Conservation (phyloP, 768 basidiomycete species). For the Agrocybe praecox region DNA sequence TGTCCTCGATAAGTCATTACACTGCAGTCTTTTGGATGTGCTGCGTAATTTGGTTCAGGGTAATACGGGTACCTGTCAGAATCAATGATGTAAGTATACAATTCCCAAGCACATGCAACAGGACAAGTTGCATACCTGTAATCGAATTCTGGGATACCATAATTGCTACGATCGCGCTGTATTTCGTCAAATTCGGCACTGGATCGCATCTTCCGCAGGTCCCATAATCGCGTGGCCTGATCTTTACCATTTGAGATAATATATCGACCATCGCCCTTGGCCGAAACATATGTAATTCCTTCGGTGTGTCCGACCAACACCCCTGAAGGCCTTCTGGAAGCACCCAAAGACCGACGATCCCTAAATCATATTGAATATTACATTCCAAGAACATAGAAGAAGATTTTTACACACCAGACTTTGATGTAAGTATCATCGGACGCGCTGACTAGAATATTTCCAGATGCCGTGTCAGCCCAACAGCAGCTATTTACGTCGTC, state of each 20-base stretch:
- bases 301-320: conserved; percentile 95
- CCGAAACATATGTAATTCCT: conserved; percentile 91
- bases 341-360: conserved; percentile 58
- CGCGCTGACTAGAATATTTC: conserved; percentile 93
- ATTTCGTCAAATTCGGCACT: conserved; percentile 67
- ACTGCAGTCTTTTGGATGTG: conserved; percentile 89
- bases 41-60: conserved; percentile 57
- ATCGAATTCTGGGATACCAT: conserved; percentile 69
- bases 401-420: conserved; percentile 74
- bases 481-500: conserved; percentile 96
- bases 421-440: conserved; percentile 95
- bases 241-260: conserved; percentile 97
- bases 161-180: conserved; percentile 41
- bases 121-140: conserved; percentile 63
- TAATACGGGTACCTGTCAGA: conserved; percentile 60
- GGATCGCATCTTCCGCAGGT: conserved; percentile 89
- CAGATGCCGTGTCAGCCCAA: conserved; percentile 92
- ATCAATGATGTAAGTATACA: not conserved
- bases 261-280: conserved; percentile 96
- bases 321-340: conserved; percentile 80
- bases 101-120: not conserved
- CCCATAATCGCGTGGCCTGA: conserved; percentile 90
- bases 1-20: conserved; percentile 97
- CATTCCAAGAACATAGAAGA: conserved; percentile 39
- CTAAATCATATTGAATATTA: conserved; percentile 23